Evolutionary conservation across 75 land plant genomes (phyloP), one percentile per base, ranked within the genome.

Genomic region (Cryptomeria japonica): DNA sequence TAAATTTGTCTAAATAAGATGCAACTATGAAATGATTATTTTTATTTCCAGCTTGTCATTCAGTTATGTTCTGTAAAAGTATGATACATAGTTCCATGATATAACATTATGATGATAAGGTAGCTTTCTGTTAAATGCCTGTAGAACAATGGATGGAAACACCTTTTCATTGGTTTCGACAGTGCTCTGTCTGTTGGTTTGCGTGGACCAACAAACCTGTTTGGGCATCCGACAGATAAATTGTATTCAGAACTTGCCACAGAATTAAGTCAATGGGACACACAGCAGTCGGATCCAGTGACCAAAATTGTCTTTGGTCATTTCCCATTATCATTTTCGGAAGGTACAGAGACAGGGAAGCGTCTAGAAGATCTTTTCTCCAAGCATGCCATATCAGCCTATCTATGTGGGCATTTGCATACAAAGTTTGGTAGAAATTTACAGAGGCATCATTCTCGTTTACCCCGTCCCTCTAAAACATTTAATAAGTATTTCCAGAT

Each of bases 161-260:
- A 97, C 90, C 89, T 96, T 25, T 96, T 98, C 89, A 95, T 98
- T 87, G 99, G 97, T 16, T 42, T 97, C 75, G 99, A 98, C 87
- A 96, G 90, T 88, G 87, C 96, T 49, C 91, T 92, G 94, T 68
- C 87, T 41, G 87, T 94, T 86, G 99, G 99, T 75, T 83, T 98
- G 19, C 93, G 99, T 36, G 99, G 99, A 13, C 99, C 99, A 72
- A 95, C 96, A 64, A 96, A 98, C 88, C 85, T 98, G 6, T 96
- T 98, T 96, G 99, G 99, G 31, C 99, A 98, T 91, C 99, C 99
- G 49, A 97, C 97, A 41, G 99, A 98, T 72, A 76, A 91, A 72
- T 82, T 93, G 42, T 90, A 97, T 53, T 64, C 75, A 64, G 89
- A 94, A 47, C 32, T 98, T 70, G 96, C 93, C 56, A 49, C 55